Evolutionary conservation across 345 rosid genomes (phyloP).

Genomic region (Salix dunnii): DNA sequence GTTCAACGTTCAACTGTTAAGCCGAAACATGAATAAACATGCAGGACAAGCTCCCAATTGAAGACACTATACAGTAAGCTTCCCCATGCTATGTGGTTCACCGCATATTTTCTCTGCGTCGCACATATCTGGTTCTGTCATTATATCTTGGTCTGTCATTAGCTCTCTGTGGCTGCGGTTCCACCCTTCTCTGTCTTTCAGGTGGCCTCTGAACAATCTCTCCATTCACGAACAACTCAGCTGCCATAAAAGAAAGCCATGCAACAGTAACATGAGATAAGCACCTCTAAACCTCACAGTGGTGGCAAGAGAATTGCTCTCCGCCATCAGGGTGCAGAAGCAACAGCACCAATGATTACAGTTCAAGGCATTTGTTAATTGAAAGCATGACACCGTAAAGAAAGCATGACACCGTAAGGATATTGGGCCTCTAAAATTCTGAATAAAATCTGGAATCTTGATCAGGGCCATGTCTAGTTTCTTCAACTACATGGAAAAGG

Average conservation of each 20-base stretch:
- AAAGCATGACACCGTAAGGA: not conserved
- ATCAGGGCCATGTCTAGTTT: not conserved
- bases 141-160: constrained; percentile 97
- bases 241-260: constrained; percentile 39
- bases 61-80: constrained; percentile 24
- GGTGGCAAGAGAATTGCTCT: not conserved
- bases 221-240: constrained; percentile 88
- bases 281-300: not conserved
- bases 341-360: not conserved
- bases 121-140: constrained; percentile 81
- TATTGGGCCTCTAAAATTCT: not conserved
- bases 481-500: not conserved
- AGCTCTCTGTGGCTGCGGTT: constrained; percentile 91
- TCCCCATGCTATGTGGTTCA: constrained; percentile 20
- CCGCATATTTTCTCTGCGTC: constrained; percentile 72
- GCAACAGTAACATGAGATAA: not conserved
- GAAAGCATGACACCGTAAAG: not conserved
- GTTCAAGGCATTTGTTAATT: not conserved
- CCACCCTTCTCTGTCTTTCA: constrained; percentile 89
- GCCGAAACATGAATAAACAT: not conserved
- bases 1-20: not conserved
- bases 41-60: not conserved
- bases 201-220: constrained; percentile 93
- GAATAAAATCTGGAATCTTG: not conserved
- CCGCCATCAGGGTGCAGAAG: not conserved